Percentiles rank a stretch among this genome's conserved stretches.
Evolutionary conservation across 352 stramenopile species (phyloP).

Genomic region (Phytophthora sojae): DNA sequence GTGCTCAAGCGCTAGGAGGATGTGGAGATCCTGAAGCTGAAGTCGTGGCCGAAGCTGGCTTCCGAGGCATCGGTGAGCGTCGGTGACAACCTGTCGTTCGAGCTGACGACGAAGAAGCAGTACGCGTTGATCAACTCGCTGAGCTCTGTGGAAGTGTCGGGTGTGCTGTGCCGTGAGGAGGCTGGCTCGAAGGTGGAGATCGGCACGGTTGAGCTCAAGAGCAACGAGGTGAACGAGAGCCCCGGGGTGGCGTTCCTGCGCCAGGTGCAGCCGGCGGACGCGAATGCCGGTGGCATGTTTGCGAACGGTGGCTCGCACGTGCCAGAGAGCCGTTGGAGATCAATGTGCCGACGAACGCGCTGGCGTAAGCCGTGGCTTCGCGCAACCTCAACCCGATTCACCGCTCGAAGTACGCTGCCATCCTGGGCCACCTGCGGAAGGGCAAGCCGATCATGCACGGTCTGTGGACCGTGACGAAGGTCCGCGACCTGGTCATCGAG

Average conservation of each 20-base stretch:
- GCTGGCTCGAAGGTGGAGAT: constrained; percentile 45
- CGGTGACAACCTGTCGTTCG: constrained; percentile 63
- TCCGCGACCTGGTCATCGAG: constrained; percentile 69
- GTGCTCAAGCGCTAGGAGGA: constrained; percentile 47
- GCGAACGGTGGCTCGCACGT: constrained; percentile 71
- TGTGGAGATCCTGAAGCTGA: constrained; percentile 69
- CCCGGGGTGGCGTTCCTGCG: constrained; percentile 57
- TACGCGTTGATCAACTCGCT: constrained; percentile 56
- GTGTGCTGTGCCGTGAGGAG: constrained; percentile 51
- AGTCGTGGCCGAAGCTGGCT: constrained; percentile 65
- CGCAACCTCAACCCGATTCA: constrained; percentile 91
- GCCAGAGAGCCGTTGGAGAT: constrained; percentile 73
- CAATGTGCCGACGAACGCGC: constrained; percentile 63
- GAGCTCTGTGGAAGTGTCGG: constrained; percentile 57
- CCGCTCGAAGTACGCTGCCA: constrained; percentile 74
- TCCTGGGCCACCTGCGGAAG: constrained; percentile 76
- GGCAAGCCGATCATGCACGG: constrained; percentile 89
- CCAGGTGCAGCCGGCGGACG: constrained; percentile 38
- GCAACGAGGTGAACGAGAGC: constrained; percentile 52
- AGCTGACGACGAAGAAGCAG: constrained; percentile 59
- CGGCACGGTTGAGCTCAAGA: constrained; percentile 44
- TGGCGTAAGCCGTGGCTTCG: constrained; percentile 81
- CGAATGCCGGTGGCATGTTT: constrained; percentile 42
- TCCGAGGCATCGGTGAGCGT: constrained; percentile 35
- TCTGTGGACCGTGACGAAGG: constrained; percentile 89